Evolutionary conservation across 169 alveolate species (phyloP).

Genomic region (Plasmodium billcollinsi): DNA sequence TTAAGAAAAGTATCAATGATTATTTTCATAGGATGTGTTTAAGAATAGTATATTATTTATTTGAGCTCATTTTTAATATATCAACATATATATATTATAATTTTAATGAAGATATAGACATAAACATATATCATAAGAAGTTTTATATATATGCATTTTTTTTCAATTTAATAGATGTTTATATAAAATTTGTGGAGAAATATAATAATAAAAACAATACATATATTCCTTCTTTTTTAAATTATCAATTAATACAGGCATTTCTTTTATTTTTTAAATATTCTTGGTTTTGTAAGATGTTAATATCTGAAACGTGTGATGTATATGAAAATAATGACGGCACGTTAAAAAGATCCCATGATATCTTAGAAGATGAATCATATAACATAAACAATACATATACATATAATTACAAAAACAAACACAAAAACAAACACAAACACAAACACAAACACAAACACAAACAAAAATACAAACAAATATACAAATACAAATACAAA

Average conservation of each 20-base stretch:
- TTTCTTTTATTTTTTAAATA: constrained; percentile 57
- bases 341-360: too few species aligned
- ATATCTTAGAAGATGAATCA: too few species aligned
- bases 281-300: neutral
- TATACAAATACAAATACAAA: neutral
- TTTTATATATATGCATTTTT: constrained; percentile 29
- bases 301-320: neutral
- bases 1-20: constrained; percentile 41
- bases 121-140: constrained; percentile 15
- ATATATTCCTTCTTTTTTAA: constrained; percentile 20
- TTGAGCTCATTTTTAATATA: constrained; percentile 31
- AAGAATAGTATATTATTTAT: constrained; percentile 21
- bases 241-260: constrained; percentile 27
- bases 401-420: neutral
- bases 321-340: neutral
- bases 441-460: neutral
- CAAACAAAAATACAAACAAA: neutral
- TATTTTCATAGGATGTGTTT: constrained; percentile 46
- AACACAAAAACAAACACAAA: too few species aligned
- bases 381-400: too few species aligned
- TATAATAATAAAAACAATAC: constrained; percentile 56
- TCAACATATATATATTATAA: constrained; percentile 23
- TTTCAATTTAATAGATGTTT: constrained; percentile 50
- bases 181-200: constrained; percentile 41
- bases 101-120: neutral